A percentile compares a stretch with the other conserved stretches of the same genome.
These are phyloP conservation scores for Pythium scleroteichum DNA, from an alignment of 352 stramenopile species.

Conservation along the genomic window DNA sequence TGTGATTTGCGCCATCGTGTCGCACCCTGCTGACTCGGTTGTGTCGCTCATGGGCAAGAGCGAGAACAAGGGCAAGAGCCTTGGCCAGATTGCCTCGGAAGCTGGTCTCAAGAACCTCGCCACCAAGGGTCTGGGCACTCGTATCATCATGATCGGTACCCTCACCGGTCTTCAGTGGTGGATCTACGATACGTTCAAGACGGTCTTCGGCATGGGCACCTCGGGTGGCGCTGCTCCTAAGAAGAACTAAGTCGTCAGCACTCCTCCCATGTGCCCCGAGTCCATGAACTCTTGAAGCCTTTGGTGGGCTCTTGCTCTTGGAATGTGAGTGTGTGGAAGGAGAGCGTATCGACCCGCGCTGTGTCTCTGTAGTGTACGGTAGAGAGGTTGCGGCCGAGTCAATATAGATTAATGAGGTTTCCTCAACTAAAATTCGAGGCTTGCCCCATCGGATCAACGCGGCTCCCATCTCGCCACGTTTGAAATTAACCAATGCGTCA, in stretches of 20 bases:
- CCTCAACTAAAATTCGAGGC: background rate
- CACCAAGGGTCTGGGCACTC: conserved; percentile 90
- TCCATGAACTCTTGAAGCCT: background rate
- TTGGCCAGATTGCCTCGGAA: conserved; percentile 88
- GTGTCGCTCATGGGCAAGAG: conserved; percentile 96
- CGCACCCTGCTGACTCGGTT: conserved; percentile 98
- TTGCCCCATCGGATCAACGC: no score
- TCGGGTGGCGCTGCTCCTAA: conserved; percentile 75
- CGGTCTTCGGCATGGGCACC: conserved; percentile 90
- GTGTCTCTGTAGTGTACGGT: conserved; percentile 18
- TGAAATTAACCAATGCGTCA: no score
- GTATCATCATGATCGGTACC: conserved; percentile 96
- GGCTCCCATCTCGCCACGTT: no score
- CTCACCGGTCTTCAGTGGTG: conserved; percentile 96
- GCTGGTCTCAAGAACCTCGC: conserved; percentile 75
- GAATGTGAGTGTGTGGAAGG: conserved; percentile 9
- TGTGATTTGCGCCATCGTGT: conserved; percentile 99
- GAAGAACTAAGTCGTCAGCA: conserved; percentile 51
- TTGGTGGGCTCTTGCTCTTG: background rate
- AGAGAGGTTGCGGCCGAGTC: conserved; percentile 17
- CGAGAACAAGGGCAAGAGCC: conserved; percentile 90
- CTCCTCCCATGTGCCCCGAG: no score
- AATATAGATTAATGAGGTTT: conserved; percentile 34
- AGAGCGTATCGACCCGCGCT: conserved; percentile 23
- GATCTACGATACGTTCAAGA: conserved; percentile 97